phyloP scores from a whole-genome alignment of 768 basidiomycete genomes.

The Favolaschia claudopus region DNA sequence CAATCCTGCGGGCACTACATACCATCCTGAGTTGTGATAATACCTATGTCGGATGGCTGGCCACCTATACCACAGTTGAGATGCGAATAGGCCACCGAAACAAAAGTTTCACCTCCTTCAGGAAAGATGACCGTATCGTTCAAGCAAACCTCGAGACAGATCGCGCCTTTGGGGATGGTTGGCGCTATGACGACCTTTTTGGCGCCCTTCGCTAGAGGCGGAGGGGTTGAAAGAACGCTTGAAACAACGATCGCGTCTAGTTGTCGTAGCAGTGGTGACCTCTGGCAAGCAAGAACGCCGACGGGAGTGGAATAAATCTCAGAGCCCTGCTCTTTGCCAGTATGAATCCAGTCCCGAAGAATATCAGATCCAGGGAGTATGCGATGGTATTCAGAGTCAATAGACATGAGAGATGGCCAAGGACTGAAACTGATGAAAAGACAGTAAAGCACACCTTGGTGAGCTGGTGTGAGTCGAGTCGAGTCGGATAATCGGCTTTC shows the following conservation, averaged over 20 bases:
- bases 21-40: constrained; percentile 55
- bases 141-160: constrained; percentile 67
- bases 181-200: constrained; percentile 65
- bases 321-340: constrained; percentile 18
- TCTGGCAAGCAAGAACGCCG: constrained; percentile 82
- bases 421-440: background rate
- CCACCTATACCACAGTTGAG: constrained; percentile 52
- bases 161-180: constrained; percentile 48
- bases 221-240: constrained; percentile 54
- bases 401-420: background rate
- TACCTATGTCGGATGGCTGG: constrained; percentile 79
- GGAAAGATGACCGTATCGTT: constrained; percentile 85
- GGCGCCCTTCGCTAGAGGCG: constrained; percentile 43
- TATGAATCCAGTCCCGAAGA: constrained; percentile 38
- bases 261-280: constrained; percentile 72
- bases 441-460: no score
- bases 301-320: constrained; percentile 63
- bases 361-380: constrained; percentile 69
- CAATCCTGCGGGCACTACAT: background rate
- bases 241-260: constrained; percentile 66
- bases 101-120: constrained; percentile 55
- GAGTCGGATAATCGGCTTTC: no score
- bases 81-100: background rate
- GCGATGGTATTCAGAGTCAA: constrained; percentile 56
- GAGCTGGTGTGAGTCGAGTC: no score